Conservation (phyloP, 192 early-diverging fungal genomes). For the Globomyces pollinis-pini region DNA sequence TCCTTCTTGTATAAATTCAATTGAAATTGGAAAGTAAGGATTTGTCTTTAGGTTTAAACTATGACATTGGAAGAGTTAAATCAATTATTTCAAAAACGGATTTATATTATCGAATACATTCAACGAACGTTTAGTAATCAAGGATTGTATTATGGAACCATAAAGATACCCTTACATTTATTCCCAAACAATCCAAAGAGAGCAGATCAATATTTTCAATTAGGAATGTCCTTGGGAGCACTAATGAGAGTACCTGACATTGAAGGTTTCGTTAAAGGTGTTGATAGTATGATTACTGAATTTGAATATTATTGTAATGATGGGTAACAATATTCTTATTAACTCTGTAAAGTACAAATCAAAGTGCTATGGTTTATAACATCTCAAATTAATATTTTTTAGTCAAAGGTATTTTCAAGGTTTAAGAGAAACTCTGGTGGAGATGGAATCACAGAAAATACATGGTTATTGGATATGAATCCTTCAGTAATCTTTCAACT, state of each 20-base stretch:
- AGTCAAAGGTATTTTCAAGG: slow-evolving; percentile 4
- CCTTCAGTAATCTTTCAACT: not conserved
- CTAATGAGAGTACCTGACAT: not conserved
- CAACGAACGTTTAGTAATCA: too few species aligned
- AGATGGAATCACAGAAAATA: not conserved
- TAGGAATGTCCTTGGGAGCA: slow-evolving; percentile 5
- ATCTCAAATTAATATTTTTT: not conserved
- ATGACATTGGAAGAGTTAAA: too few species aligned
- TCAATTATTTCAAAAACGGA: too few species aligned
- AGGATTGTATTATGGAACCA: too few species aligned
- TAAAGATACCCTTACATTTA: too few species aligned
- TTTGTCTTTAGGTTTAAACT: too few species aligned
- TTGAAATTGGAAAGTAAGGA: too few species aligned
- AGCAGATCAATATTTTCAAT: slow-evolving; percentile 1
- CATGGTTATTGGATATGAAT: not conserved
- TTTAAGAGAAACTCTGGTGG: not conserved
- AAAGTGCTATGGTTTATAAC: not conserved
- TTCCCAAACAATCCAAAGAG: too few species aligned
- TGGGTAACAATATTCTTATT: not conserved
- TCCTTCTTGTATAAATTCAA: too few species aligned
- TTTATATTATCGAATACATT: too few species aligned
- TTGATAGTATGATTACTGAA: not conserved
- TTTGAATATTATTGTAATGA: not conserved
- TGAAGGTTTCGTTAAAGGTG: slow-evolving; percentile 6
- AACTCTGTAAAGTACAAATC: not conserved